Evolutionary conservation across 345 rosid species (phyloP), one percentile per base, ranked within the genome.

Genomic region (Barbarea vulgaris): DNA sequence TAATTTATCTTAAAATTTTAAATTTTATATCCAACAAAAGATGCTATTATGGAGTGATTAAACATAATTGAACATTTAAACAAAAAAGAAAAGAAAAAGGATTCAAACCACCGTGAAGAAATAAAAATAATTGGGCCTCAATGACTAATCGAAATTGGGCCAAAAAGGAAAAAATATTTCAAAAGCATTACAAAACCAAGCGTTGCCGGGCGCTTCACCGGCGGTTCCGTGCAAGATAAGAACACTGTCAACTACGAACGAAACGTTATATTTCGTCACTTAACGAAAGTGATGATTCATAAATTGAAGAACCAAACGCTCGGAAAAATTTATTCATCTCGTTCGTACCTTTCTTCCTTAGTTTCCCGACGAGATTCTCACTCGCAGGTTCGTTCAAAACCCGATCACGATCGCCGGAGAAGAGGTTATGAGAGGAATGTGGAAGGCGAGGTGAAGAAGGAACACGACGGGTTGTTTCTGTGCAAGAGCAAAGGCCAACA

Each of bases 401-500:
- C 84, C 21, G 39, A 27, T 44, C 64, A 46, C 15, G 65, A 69
- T 67, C 27, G 21, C 44, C 44, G 44, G 58, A 64, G 64, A 66
- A 55, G 55, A 47, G 54, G 24, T 60, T 57, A 67, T 27, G 64
- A 30, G 52, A 58, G 53, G 28, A 34, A 18, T 33, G 31, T 5
- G 6, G 44, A 51, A 3, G 18, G 48, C 47, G 21, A 55, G 41
- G 76, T 66, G 69, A 79, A 69, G 21, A 81, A 79, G 59, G 81
- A 77, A 28, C 80, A 70, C 8, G 78, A 72, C 1, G 48, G 82
- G 18, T 56, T 93, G 56, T 79, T 53, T 68, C 81, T 93, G 18
- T 51, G 79, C 63, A 93, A 93, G 79, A 87, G 93, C 87, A 92
- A 85, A 79, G 99, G 97, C 33, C 99, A 95, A 56, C 99, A 95